These are phyloP conservation scores for Hyaloraphidium curvatum DNA, from an alignment of 192 early-diverging fungal genomes.

Conservation along the genomic window DNA sequence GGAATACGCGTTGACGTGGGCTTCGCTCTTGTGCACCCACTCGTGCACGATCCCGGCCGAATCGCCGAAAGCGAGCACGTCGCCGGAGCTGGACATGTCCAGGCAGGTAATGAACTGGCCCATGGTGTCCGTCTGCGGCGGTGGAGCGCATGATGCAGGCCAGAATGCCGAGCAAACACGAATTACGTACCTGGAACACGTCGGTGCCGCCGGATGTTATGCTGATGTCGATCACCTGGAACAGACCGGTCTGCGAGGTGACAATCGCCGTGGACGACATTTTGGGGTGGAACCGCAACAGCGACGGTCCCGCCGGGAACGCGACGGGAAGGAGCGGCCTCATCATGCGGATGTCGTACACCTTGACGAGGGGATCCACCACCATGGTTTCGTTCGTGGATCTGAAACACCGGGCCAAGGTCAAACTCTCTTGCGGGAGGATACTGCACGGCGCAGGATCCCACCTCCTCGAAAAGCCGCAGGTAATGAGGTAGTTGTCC, in stretches of 20 bases:
- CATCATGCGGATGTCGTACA: conserved; percentile 62
- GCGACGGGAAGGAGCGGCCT: conserved; percentile 46
- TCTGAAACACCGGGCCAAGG: background rate
- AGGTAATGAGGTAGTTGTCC: conserved; percentile 52
- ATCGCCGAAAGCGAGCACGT: conserved; percentile 57
- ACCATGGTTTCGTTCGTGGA: conserved; percentile 11
- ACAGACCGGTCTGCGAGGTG: conserved; percentile 42
- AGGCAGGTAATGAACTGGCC: conserved; percentile 49
- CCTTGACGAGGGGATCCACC: conserved; percentile 55
- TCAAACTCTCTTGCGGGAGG: background rate
- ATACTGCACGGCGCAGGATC: too few relatives aligned
- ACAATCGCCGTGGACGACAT: conserved; percentile 41
- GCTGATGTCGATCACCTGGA: conserved; percentile 44
- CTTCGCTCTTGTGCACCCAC: conserved; percentile 48
- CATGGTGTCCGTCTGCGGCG: too few relatives aligned
- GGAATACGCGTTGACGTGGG: conserved; percentile 44
- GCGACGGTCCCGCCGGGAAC: conserved; percentile 41
- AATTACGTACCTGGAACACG: conserved; percentile 16
- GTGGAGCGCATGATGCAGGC: too few relatives aligned
- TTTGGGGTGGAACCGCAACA: conserved; percentile 53
- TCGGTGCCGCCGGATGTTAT: conserved; percentile 10
- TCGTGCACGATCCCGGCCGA: conserved; percentile 53
- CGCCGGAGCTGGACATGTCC: conserved; percentile 59
- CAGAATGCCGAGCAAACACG: too few relatives aligned
- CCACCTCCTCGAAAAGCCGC: conserved; percentile 52